A percentile compares a stretch with the other conserved stretches of the same genome.
phyloP scores from a whole-genome alignment of 2,329 filamentous ascomycete species.

The Balansia obtecta region DNA sequence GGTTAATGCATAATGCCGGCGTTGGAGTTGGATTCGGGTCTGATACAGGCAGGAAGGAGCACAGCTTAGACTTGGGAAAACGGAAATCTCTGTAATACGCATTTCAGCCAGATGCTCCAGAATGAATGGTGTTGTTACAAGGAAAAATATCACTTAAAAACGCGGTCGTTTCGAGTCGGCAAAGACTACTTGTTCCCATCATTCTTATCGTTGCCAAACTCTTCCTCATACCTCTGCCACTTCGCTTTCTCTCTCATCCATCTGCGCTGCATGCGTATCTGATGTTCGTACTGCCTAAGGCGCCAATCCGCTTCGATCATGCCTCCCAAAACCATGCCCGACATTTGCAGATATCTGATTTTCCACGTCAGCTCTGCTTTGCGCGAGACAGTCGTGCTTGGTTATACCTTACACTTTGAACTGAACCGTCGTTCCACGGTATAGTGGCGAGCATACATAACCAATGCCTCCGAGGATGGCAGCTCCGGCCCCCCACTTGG shows the following conservation, averaged over 20 bases:
- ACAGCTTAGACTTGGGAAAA: not conserved
- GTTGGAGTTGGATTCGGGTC: constrained; percentile 16
- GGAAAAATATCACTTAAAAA: not conserved
- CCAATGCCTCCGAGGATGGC: constrained; percentile 50
- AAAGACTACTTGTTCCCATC: constrained; percentile 20
- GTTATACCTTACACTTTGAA: constrained; percentile 56
- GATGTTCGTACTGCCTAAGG: constrained; percentile 54
- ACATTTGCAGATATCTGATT: constrained; percentile 66
- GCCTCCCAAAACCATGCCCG: constrained; percentile 68
- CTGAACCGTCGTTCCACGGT: constrained; percentile 59
- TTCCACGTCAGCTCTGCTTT: not conserved
- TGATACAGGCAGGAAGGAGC: not conserved
- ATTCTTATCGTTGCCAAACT: constrained; percentile 31
- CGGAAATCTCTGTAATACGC: not conserved
- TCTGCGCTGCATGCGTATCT: constrained; percentile 51
- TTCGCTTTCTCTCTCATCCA: constrained; percentile 51
- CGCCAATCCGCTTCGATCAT: constrained; percentile 65
- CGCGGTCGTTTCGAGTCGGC: not conserved
- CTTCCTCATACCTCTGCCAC: constrained; percentile 55
- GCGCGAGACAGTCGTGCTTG: not conserved
- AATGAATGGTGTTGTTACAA: not conserved
- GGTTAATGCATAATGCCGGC: constrained; percentile 12
- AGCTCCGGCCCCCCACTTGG: constrained; percentile 60
- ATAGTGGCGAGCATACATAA: constrained; percentile 55
- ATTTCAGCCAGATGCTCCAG: not conserved